Evolutionary conservation across 805 yeast genomes (phyloP).

Genomic region (Vanderwaltozyma yarrowii): DNA sequence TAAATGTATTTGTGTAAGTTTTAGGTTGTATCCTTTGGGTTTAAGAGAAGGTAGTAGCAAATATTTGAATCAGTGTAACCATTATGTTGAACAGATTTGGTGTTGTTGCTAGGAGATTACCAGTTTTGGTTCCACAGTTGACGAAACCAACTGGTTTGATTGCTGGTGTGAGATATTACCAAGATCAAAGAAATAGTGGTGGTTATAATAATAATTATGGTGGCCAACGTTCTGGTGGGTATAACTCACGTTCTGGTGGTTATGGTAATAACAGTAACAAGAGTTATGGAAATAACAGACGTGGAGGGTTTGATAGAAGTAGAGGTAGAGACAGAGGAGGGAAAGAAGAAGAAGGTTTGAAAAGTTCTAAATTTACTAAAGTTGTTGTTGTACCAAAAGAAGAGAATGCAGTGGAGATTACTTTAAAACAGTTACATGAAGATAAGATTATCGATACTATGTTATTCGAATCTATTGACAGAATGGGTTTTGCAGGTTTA

Average conservation of each 20-base stretch:
- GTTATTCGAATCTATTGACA: conserved; percentile 29
- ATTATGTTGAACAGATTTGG: too few species aligned
- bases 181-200: not conserved
- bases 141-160: not conserved
- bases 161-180: not conserved
- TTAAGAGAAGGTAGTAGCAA: too few species aligned
- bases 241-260: not conserved
- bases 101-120: not conserved
- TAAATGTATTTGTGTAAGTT: too few species aligned
- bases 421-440: conserved; percentile 23
- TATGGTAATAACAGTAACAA: not conserved
- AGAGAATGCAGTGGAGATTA: conserved; percentile 12
- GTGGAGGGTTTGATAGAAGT: not conserved
- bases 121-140: not conserved
- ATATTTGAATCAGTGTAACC: too few species aligned
- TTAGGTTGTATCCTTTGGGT: too few species aligned
- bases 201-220: not conserved
- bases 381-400: conserved; percentile 8
- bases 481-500: conserved; percentile 40
- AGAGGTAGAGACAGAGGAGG: not conserved
- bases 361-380: conserved; percentile 2
- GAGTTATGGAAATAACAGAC: not conserved
- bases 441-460: conserved; percentile 22
- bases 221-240: too few species aligned
- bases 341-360: conserved; percentile 1